Percentiles rank a stretch among this genome's conserved stretches.
phyloP scores from a whole-genome alignment of 495 filamentous ascomycete species.

The Hypoxylon crocopeplum region DNA sequence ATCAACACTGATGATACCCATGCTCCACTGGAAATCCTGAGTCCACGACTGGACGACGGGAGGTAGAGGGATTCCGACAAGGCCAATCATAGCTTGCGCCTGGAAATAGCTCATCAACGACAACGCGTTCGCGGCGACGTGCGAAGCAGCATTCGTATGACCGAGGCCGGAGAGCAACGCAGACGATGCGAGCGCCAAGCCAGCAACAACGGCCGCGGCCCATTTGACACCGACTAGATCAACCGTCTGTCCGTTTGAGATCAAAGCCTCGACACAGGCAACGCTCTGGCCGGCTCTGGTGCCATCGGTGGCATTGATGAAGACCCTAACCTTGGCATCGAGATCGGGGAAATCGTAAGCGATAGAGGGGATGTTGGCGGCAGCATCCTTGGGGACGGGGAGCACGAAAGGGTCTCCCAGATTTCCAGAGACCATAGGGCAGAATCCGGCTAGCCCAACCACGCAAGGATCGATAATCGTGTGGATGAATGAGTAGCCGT shows the following conservation, averaged over 20 bases:
- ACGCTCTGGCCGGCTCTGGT: conserved; percentile 64
- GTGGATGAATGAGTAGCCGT: conserved; percentile 73
- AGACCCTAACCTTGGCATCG: conserved; percentile 83
- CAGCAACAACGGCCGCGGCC: conserved; percentile 87
- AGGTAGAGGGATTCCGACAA: conserved; percentile 81
- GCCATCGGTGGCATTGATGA: conserved; percentile 72
- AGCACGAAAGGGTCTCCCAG: conserved; percentile 75
- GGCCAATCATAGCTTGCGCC: conserved; percentile 90
- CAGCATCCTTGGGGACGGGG: conserved; percentile 59
- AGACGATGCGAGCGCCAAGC: conserved; percentile 81
- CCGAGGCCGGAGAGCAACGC: conserved; percentile 82
- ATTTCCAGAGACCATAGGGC: conserved; percentile 88
- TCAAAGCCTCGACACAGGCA: conserved; percentile 84
- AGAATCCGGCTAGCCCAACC: conserved; percentile 73
- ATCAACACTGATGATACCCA: conserved; percentile 89
- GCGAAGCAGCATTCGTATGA: conserved; percentile 95
- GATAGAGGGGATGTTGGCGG: conserved; percentile 76
- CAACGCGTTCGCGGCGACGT: conserved; percentile 90
- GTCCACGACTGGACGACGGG: conserved; percentile 94
- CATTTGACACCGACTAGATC: conserved; percentile 89
- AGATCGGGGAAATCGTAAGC: conserved; percentile 92
- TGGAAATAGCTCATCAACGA: conserved; percentile 96
- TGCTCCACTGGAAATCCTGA: conserved; percentile 97
- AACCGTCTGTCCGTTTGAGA: conserved; percentile 94
- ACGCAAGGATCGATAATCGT: conserved; percentile 78